Evolutionary conservation across 1,284 basidiomycete genomes (phyloP).

Genomic region (Macrocystidia cucumis): DNA sequence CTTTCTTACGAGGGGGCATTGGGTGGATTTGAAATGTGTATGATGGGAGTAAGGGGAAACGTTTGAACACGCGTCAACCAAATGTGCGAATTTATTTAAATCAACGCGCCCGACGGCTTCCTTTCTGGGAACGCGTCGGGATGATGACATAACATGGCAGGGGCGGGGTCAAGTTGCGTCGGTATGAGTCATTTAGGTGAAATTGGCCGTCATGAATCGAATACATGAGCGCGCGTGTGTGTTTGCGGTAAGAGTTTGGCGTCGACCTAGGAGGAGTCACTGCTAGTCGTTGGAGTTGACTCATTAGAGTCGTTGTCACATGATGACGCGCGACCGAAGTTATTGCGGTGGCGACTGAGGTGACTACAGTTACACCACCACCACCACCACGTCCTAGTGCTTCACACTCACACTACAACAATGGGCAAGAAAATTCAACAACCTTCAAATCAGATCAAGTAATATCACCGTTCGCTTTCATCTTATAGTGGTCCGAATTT

Average conservation of each 20-base stretch:
- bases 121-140: constrained; percentile 11
- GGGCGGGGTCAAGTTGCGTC: constrained; percentile 8
- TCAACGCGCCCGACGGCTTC: constrained; percentile 5
- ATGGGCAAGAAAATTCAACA: constrained; percentile 67
- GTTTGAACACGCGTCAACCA: constrained; percentile 3
- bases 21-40: constrained; percentile 5
- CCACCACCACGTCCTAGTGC: constrained; percentile 9
- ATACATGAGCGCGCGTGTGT: constrained; percentile 3
- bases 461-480: constrained; percentile 8
- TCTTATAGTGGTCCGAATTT: constrained; percentile 1
- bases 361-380: constrained; percentile 4
- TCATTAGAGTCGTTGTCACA: constrained; percentile 12
- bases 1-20: constrained; percentile 29
- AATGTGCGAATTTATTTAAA: constrained; percentile 8
- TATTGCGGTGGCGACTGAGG: constrained; percentile 1
- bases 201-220: too few relatives aligned
- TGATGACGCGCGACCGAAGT: too few relatives aligned
- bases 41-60: constrained; percentile 3
- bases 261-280: too few relatives aligned
- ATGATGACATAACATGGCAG: constrained; percentile 9
- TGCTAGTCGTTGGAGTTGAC: too few relatives aligned
- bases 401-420: too few relatives aligned
- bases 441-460: constrained; percentile 87
- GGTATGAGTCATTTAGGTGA: constrained; percentile 6
- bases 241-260: constrained; percentile 2